A percentile compares a stretch with the other conserved stretches of the same genome.
Conservation (phyloP, 441 rosid genomes). For the Melianthus villosus region DNA sequence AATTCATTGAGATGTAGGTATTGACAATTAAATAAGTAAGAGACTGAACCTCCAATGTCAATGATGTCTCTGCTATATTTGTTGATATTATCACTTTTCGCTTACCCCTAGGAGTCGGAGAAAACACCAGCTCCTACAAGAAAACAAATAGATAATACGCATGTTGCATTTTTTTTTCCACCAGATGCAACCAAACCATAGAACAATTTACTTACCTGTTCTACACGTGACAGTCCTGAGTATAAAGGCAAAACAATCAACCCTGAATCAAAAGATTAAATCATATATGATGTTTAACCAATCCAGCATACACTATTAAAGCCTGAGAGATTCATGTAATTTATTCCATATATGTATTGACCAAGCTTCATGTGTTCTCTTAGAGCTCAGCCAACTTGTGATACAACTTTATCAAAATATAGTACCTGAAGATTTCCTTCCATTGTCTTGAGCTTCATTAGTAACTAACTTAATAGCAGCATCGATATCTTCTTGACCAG, state of each 20-base stretch:
- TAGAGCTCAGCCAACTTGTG: neutral
- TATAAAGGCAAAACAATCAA: slow-evolving; percentile 63
- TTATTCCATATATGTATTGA: neutral
- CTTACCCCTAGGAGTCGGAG: slow-evolving; percentile 81
- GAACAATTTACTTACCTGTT: slow-evolving; percentile 60
- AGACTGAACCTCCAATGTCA: slow-evolving; percentile 66
- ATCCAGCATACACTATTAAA: slow-evolving; percentile 3
- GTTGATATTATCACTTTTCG: slow-evolving; percentile 87
- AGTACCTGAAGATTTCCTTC: slow-evolving; percentile 55
- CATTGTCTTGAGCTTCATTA: slow-evolving; percentile 50
- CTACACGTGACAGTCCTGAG: slow-evolving; percentile 75
- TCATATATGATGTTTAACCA: slow-evolving; percentile 2
- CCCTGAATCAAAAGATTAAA: slow-evolving; percentile 37
- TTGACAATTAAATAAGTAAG: too few relatives aligned
- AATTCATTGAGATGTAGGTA: too few relatives aligned
- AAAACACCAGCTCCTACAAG: slow-evolving; percentile 60
- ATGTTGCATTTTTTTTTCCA: too few relatives aligned
- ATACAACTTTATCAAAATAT: neutral
- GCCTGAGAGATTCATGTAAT: neutral
- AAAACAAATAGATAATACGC: too few relatives aligned
- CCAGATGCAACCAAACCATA: too few relatives aligned
- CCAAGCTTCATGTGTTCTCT: neutral
- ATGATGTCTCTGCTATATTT: slow-evolving; percentile 85
- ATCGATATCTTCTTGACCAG: slow-evolving; percentile 95
- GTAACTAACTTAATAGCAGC: slow-evolving; percentile 47